Conservation (phyloP, 2,329 filamentous ascomycete species). For the Furcasterigmium sp. region DNA sequence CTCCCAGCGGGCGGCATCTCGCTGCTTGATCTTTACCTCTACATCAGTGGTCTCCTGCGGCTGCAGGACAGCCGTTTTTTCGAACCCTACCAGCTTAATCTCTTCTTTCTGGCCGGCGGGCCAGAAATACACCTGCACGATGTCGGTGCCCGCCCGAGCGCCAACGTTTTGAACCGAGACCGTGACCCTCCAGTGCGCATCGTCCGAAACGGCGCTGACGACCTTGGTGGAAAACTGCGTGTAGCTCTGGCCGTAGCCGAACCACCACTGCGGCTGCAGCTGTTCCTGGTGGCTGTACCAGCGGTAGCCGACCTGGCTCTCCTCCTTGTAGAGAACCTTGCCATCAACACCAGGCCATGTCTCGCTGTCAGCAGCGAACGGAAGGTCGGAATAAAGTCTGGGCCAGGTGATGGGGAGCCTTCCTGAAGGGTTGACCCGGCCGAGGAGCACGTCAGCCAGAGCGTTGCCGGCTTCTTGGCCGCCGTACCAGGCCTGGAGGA, state of each 20-base stretch:
- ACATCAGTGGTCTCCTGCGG: not conserved
- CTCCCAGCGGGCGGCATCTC: not conserved
- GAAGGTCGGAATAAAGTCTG: not conserved
- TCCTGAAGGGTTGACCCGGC: conserved; percentile 39
- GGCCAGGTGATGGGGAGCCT: conserved; percentile 2
- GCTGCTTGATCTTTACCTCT: not conserved
- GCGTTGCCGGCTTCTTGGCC: conserved; percentile 67
- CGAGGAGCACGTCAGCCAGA: conserved; percentile 62
- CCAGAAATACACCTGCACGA: conserved; percentile 22
- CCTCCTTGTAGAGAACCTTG: conserved; percentile 8
- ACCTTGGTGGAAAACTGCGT: conserved; percentile 7
- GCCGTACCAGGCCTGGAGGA: conserved; percentile 64
- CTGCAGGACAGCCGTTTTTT: too few relatives aligned
- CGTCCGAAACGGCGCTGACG: conserved; percentile 16
- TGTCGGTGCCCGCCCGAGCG: conserved; percentile 16
- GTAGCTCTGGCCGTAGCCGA: conserved; percentile 8
- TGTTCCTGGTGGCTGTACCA: conserved; percentile 10
- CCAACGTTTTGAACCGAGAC: conserved; percentile 41
- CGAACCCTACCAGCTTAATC: conserved; percentile 1
- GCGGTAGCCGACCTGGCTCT: conserved; percentile 7
- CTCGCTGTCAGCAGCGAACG: not conserved
- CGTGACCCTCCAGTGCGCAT: conserved; percentile 29
- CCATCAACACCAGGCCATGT: conserved; percentile 9
- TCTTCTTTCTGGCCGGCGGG: conserved; percentile 21
- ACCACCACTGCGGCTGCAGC: conserved; percentile 49